Percentiles rank a stretch among this genome's conserved stretches.
Evolutionary conservation across 2,329 filamentous ascomycete species (phyloP).

Genomic region (Coniochaeta sp.): DNA sequence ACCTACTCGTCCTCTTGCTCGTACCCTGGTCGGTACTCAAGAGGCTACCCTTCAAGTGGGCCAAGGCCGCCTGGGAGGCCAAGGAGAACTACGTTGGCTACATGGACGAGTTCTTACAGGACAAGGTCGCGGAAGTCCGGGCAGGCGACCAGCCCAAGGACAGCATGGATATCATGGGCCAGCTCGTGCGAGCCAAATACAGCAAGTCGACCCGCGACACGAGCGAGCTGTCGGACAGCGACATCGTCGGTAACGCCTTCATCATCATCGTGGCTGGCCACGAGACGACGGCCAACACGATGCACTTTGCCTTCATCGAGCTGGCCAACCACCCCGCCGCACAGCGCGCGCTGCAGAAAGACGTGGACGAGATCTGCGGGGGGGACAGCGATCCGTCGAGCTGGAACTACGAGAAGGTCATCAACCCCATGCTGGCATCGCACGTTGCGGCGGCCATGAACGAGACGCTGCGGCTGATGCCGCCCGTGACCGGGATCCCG

Average conservation of each 20-base stretch:
- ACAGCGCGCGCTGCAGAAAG: conserved; percentile 61
- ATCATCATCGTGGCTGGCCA: conserved; percentile 67
- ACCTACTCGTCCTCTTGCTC: conserved; percentile 56
- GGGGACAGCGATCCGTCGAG: conserved; percentile 42
- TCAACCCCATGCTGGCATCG: conserved; percentile 59
- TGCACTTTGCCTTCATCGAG: conserved; percentile 64
- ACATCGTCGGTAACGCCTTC: conserved; percentile 68
- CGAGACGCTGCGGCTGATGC: conserved; percentile 67
- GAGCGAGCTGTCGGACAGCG: conserved; percentile 43
- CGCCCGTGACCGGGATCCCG: conserved; percentile 65
- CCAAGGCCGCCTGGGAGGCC: conserved; percentile 45
- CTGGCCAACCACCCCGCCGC: conserved; percentile 58
- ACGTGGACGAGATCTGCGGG: conserved; percentile 60
- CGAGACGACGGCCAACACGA: conserved; percentile 70
- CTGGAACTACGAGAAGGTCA: conserved; percentile 65
- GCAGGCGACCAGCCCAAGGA: conserved; percentile 25
- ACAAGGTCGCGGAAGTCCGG: conserved; percentile 43
- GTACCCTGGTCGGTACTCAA: conserved; percentile 49
- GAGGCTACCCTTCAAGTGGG: conserved; percentile 40
- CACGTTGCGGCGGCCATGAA: conserved; percentile 72
- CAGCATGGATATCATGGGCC: conserved; percentile 46
- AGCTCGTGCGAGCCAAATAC: conserved; percentile 38
- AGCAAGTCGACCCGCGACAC: conserved; percentile 15
- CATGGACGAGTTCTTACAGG: conserved; percentile 60
- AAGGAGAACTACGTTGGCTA: conserved; percentile 60